These are phyloP conservation scores for Colletotrichum sp. DNA, from an alignment of 2,329 filamentous ascomycete genomes.

Conservation along the genomic window DNA sequence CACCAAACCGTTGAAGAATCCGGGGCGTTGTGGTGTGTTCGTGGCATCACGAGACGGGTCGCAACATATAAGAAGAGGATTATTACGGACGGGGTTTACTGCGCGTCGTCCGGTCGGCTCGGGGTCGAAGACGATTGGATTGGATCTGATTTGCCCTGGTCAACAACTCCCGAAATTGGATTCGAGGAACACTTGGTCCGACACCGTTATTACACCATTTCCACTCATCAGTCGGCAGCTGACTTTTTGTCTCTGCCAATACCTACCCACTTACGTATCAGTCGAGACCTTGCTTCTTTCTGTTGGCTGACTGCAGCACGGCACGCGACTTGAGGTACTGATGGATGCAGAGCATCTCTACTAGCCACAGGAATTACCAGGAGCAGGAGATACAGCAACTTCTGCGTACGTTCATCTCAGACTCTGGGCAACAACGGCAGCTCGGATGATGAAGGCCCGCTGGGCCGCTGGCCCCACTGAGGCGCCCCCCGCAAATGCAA, in stretches of 20 bases:
- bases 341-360: not conserved
- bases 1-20: not conserved
- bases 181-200: not conserved
- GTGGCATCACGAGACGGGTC: not conserved
- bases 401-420: not conserved
- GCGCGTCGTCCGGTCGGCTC: not conserved
- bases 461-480: constrained; percentile 23
- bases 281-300: not conserved
- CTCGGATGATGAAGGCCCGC: constrained; percentile 24
- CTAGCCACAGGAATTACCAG: not conserved
- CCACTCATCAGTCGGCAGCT: not conserved
- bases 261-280: not conserved
- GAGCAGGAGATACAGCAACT: not conserved
- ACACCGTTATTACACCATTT: not conserved
- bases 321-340: not conserved
- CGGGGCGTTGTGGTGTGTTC: not conserved
- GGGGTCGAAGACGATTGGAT: not conserved
- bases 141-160: not conserved
- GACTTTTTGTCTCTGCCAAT: not conserved
- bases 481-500: constrained; percentile 16
- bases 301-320: not conserved
- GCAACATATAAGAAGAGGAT: not conserved
- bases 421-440: constrained; percentile 9
- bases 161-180: not conserved
- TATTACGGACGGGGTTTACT: not conserved